Base-by-base conservation (phyloP, 768 basidiomycete species). In the Lactifluus hygrophoroides region DNA sequence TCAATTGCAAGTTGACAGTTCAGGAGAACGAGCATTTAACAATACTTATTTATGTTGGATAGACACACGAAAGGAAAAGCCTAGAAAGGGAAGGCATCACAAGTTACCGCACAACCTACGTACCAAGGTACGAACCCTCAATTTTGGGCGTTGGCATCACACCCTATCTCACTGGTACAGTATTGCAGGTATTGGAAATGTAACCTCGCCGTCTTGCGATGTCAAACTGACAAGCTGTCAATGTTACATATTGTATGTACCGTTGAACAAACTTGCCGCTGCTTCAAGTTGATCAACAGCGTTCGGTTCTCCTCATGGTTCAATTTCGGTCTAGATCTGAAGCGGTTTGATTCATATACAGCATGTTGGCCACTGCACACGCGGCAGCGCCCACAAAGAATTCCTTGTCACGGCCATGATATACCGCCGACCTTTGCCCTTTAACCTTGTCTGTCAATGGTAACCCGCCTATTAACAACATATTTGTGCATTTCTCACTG, bases 301-400 rank as follows among this genome's bases (percentile, higher is more conserved):
- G 45, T 55, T 55, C 54, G 54, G 34, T 54, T 37, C n/a, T 38
- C 45, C 25, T 47, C 45, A 19, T n/a, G n/a, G n/a, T n/a, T n/a
- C n/a, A n/a, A n/a, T 21, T 47, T 30, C 54, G 17, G 25, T 28
- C 54, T 17, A 35, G 25, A 19, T 3, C 30, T 52, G n/a, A 30
- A 13, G 17, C 27, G 25, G n/a, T 35, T n/a, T n/a, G n/a, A n/a
- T n/a, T n/a, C n/a, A n/a, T n/a, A n/a, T n/a, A n/a, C n/a, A n/a
- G n/a, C n/a, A 17, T 16, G 35, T 17, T 37, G 34, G 32, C 13
- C 21, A 10, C 11, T 13, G 25, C n/a, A 9, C 51, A 13, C 27
- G 27, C n/a, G 51, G 27, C 28, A 10, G 25, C 51, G 38, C 27
- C 23, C 38, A 1, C 51, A 21, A 43, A 13, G 11, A 23, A 10